Evolutionary conservation across 1,284 basidiomycete species (phyloP), one percentile per base, ranked within the genome.

Genomic region (Malassezia pachydermatis): DNA sequence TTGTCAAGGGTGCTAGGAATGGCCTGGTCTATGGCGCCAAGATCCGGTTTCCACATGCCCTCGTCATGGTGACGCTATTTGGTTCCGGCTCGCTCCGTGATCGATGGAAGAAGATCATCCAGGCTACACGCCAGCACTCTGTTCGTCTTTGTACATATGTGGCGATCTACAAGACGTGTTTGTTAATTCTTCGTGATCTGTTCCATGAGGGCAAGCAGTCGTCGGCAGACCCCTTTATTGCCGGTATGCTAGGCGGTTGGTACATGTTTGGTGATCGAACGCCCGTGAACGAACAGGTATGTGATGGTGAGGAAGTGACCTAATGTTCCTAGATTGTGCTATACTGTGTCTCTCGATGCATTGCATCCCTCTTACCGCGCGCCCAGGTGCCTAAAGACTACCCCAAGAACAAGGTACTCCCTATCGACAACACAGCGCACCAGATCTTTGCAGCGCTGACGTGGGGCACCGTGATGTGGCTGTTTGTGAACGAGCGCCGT

Each of bases 391-490:
- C 53, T 7, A 50, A 55, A 13, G 48, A 58, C 56, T 62, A 60
- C 58, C 65, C 66, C 7, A 42, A 57, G 25, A 58, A 59, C 24
- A 63, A 60, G 46, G 66, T 72, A 9, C 61, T 59, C 27, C 65
- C 73, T 9, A 70, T 73, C 77, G 81, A 73, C 71, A 74, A 83
- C 33, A 76, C 78, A 22, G 82, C 86, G 65, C 96, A 95, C 74
- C 81, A 86, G 2, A 70, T 85, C 27, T 89, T 95, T 63, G 87
- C 92, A 2, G 86, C 90, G 0, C 59, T 95, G 25, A 81, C 84
- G 29, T 98, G 92, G 92, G 92, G 88, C 30, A 78, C 82, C n/a
- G 88, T 94, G 39, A 96, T 98, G 92, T 98, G 85, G 80, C 76
- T 94, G 55, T 96, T 92, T 78, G 78, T 82, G 63, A 79, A 92